Base-by-base conservation (phyloP, 345 rosid species). In the Populus tremula region DNA sequence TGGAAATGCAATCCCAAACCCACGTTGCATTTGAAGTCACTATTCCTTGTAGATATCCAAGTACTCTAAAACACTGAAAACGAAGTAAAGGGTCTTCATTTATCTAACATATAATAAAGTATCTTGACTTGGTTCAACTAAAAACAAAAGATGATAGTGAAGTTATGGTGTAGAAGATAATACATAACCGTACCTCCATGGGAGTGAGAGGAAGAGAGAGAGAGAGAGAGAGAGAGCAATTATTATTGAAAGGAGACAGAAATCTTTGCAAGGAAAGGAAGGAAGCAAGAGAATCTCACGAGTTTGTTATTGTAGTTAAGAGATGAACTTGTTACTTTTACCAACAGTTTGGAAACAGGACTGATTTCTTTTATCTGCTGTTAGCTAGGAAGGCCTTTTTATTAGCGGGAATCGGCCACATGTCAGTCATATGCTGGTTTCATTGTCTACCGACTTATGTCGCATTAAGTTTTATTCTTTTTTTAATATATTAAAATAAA, bases 201-300 rank as follows among this genome's bases (percentile, higher is more conserved):
- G 23, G 65, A 66, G 12, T 14, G 67, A 10, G 31, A 62, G 7
- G n/a, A 50, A 66, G 20, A n/a, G 68, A 27, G 27, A 27, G 5
- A 14, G 27, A 62, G 64, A 71, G 25, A 33, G n/a, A n/a, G 9
- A 66, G 39, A 39, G 17, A 20, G 8, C 25, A 50, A 38, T 67
- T 50, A 73, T 79, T 41, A 71, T 53, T 63, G 50, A 63, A 71
- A 47, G 31, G 67, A 47, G 41, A 78, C 72, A 71, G 71, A 71
- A 35, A 35, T 31, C 65, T 33, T 3, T 9, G 21, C 35, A 49
- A 53, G 17, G 38, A 61, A 33, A 59, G 5, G 27, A 47, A 49
- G 33, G 27, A 68, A 23, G 43, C 20, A 11, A 8, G 67, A 38
- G 41, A 77, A 77, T 53, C 81, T 71, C n/a, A 68, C 38, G 61